Evolutionary conservation across 2,329 filamentous ascomycete species (phyloP).

Genomic region (Epichloe glyceriae): DNA sequence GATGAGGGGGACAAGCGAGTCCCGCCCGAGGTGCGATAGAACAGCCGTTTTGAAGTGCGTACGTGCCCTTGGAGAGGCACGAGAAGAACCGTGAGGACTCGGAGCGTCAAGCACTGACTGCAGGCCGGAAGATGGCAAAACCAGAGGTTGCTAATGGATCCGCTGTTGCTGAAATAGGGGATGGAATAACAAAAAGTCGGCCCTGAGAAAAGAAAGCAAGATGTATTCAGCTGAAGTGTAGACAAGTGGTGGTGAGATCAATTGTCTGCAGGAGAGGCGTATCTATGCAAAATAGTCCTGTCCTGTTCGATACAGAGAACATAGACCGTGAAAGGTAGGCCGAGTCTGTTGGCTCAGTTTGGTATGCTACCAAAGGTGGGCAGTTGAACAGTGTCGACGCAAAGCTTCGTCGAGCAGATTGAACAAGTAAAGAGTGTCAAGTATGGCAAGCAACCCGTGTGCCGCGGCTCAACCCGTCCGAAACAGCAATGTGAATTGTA

Average conservation of each 20-base stretch:
- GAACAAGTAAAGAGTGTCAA: neutral
- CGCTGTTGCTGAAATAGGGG: neutral
- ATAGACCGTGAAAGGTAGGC: neutral
- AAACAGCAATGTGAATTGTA: slow-evolving; percentile 1
- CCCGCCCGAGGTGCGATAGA: slow-evolving; percentile 63
- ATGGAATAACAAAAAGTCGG: neutral
- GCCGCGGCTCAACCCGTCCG: slow-evolving; percentile 4
- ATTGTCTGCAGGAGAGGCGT: neutral
- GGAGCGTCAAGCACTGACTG: neutral
- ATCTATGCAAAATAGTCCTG: neutral
- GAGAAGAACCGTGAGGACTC: slow-evolving; percentile 10
- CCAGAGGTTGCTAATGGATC: too few species aligned
- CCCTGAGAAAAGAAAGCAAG: neutral
- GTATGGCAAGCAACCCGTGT: slow-evolving; percentile 2
- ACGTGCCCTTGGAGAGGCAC: slow-evolving; percentile 42
- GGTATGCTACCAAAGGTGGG: neutral
- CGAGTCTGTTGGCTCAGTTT: neutral
- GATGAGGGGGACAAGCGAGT: slow-evolving; percentile 78
- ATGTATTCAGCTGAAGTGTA: neutral
- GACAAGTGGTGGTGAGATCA: neutral
- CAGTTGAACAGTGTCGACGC: neutral
- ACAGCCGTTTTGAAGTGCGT: slow-evolving; percentile 67
- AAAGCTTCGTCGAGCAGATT: neutral
- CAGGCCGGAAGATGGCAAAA: too few species aligned
- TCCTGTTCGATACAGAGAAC: neutral